Evolutionary conservation across 2,329 filamentous ascomycete species (phyloP), one percentile per base, ranked within the genome.

Genomic region (Clonostachys rosea): DNA sequence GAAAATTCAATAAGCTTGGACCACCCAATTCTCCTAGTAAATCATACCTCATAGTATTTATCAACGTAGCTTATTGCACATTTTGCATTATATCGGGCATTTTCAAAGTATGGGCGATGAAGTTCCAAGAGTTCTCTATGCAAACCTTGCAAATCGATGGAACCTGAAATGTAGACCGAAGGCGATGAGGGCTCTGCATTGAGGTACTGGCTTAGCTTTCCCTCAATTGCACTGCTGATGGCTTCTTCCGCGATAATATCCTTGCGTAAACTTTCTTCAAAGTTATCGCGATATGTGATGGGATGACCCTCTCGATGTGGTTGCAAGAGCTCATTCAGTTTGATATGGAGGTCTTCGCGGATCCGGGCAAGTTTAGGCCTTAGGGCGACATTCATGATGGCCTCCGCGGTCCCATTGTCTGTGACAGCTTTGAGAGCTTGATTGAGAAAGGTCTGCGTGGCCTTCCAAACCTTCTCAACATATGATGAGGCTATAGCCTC

Each of bases 261-360:
- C 8, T 34, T 30, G 4, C 49, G 60, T 2, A 75, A 57, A 4
- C 55, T 58, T 36, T 71, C 59, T 0, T 65, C 66, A 36, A 72
- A 76, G 40, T 75, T 63, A 35, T 70, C 63, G 44, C 79, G 78
- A 51, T 79, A 79, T 0, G 75, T 80, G 44, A 76, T 75, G 0
- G 73, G 73, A 53, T 78, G 71, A 1, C 63, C 53, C 10, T 56
- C 54, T 43, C 66, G 68, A 56, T 80, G 65, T 1, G 63, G 73
- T 9, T 58, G 51, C 1, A 83, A 58, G 5, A 83, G 54, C 50
- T 77, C 71, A 1, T 46, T 44, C 4, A 70, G 57, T 55, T 79
- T 76, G 1, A 49, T 49, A 11, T 70, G 59, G 10, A 76, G 59
- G n/a, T 52, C 52, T 5, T 51, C 68, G 62, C 14, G 49, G 56